These are phyloP conservation scores for Rhynchosporium graminicola DNA, from an alignment of 2,329 filamentous ascomycete genomes.

Conservation along the genomic window DNA sequence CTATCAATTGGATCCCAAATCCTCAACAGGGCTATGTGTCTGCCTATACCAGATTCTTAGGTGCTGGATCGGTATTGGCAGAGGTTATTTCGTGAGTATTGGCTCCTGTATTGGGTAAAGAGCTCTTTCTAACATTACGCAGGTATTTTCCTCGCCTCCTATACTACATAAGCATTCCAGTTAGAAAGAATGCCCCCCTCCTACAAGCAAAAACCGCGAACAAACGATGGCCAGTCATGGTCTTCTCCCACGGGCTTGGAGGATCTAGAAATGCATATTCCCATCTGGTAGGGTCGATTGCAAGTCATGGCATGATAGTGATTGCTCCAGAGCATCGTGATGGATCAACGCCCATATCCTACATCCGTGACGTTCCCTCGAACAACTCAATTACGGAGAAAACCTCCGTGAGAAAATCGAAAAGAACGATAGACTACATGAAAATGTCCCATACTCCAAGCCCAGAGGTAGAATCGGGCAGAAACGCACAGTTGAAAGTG, in stretches of 20 bases:
- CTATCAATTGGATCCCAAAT: conserved; percentile 73
- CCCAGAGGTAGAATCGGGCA: conserved; percentile 63
- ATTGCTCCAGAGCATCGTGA: conserved; percentile 83
- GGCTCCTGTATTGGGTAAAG: not conserved
- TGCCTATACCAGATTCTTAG: conserved; percentile 76
- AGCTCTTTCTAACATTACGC: conserved; percentile 17
- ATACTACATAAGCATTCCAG: conserved; percentile 72
- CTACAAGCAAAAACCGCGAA: conserved; percentile 50
- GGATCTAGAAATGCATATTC: conserved; percentile 83
- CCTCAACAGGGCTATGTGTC: conserved; percentile 74
- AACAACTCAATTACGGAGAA: conserved; percentile 42
- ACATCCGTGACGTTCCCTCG: conserved; percentile 62
- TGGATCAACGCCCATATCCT: conserved; percentile 74
- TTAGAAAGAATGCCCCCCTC: conserved; percentile 68
- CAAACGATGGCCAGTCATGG: conserved; percentile 73
- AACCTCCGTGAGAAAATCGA: conserved; percentile 33
- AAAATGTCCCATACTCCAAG: conserved; percentile 63
- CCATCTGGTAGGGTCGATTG: conserved; percentile 75
- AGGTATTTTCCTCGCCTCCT: conserved; percentile 71
- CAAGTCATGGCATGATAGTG: conserved; percentile 79
- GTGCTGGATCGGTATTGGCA: conserved; percentile 59
- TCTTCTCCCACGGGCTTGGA: conserved; percentile 85
- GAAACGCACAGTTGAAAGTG: conserved; percentile 73
- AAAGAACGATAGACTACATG: conserved; percentile 45
- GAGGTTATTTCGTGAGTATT: conserved; percentile 59